Evolutionary conservation across 768 basidiomycete species (phyloP), one percentile per base, ranked within the genome.

Genomic region (Leucocoprinus leucothites): DNA sequence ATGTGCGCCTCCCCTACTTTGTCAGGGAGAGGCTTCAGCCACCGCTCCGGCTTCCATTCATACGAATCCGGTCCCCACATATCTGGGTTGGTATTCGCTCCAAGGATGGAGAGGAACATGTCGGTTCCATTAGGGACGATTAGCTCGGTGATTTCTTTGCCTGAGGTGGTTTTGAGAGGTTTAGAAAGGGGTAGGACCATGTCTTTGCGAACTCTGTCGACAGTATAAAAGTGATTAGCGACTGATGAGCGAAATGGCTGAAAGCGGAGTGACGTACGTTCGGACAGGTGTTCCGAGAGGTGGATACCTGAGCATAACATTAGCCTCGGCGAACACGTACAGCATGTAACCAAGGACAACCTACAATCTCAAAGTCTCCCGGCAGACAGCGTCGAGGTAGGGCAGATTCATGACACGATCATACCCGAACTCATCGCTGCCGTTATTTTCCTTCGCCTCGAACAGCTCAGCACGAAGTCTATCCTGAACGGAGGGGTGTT

Each of bases 21-120:
- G 8, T 64, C 53, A 1, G 73, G 74, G 19, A 73, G 63, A 1
- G 65, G 65, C 3, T 58, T 55, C 1, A 78, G 62, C 77, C 78
- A 79, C 9, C 77, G 65, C 49, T 78, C 76, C 2, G 77, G 78
- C 50, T 74, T 77, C 71, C 74, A 79, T 56, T 78, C 74, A 19
- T 63, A 44, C 0, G 73, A 72, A 57, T 80, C 77, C 9, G 63
- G 60, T 3, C 78, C 76, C 77, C 76, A 79, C 8, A 77, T 51
- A 1, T 62, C 64, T 41, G 66, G 65, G 57, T 71, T 67, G 11
- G 60, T 59, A 54, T 78, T 78, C 19, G 65, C 65, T 24, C 63
- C 61, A n/a, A 67, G 28, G 38, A 65, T 65, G 16, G 63, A 69
- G 21, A 69, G 57, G 31, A 65, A 51, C 46, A 26, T 70, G 57